Percentiles rank a stretch among this genome's conserved stretches.
phyloP scores from a whole-genome alignment of 192 early-diverging fungal species.

The Glomus cerebriforme region DNA sequence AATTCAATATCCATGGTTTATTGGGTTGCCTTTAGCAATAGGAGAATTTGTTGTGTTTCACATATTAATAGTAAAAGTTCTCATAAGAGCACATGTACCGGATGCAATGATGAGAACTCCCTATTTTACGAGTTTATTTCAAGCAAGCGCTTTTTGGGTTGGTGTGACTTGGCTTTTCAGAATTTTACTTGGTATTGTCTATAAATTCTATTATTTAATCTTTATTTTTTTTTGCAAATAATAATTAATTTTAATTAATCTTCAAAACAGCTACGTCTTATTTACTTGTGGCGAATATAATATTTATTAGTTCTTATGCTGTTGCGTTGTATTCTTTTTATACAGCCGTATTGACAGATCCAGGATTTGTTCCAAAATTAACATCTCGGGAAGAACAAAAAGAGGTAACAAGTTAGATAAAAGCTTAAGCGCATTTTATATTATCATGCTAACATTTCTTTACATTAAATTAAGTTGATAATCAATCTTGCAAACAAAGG shows the following conservation, averaged over 20 bases:
- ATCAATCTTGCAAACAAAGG: constrained; percentile 68
- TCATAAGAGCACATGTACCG: constrained; percentile 52
- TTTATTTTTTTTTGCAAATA: not conserved
- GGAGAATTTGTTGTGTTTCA: constrained; percentile 56
- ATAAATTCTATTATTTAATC: not conserved
- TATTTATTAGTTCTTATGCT: constrained; percentile 64
- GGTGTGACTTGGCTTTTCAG: constrained; percentile 62
- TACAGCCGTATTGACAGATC: constrained; percentile 67
- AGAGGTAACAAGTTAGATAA: constrained; percentile 26
- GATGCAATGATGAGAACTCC: constrained; percentile 75
- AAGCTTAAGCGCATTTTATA: not conserved
- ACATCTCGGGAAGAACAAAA: constrained; percentile 45
- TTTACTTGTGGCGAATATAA: constrained; percentile 61
- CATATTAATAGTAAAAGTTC: constrained; percentile 57
- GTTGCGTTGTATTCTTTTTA: constrained; percentile 78
- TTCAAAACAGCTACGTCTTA: constrained; percentile 57
- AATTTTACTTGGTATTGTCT: constrained; percentile 63
- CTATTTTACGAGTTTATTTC: constrained; percentile 83
- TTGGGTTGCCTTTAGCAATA: constrained; percentile 67
- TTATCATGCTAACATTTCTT: not conserved
- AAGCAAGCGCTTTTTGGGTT: constrained; percentile 79
- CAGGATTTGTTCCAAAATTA: constrained; percentile 75
- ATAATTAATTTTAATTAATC: not conserved
- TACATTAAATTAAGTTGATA: constrained; percentile 40
- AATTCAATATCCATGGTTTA: constrained; percentile 73